A percentile compares a stretch with the other conserved stretches of the same genome.
Evolutionary conservation across 2,329 filamentous ascomycete species (phyloP).

Genomic region (Alternaria conjuncta): DNA sequence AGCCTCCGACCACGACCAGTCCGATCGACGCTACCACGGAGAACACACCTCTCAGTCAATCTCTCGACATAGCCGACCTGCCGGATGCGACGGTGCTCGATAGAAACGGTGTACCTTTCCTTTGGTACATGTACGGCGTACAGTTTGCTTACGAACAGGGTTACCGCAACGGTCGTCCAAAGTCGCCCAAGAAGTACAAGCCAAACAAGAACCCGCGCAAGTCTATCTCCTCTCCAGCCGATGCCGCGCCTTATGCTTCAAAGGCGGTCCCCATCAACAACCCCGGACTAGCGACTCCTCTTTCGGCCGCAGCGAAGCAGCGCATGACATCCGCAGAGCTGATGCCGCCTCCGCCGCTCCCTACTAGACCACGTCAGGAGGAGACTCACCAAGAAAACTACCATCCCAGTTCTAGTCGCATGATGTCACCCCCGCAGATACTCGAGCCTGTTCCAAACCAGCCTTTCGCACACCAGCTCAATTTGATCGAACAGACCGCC

Average conservation of each 20-base stretch:
- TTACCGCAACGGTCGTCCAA: slow-evolving; percentile 19
- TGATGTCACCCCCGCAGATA: neutral
- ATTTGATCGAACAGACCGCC: slow-evolving; percentile 17
- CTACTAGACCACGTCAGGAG: neutral
- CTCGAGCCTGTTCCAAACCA: neutral
- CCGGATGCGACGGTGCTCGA: slow-evolving; percentile 32
- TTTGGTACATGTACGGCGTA: slow-evolving; percentile 40
- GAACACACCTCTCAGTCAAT: neutral
- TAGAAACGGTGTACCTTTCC: slow-evolving; percentile 34
- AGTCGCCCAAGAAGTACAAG: slow-evolving; percentile 28
- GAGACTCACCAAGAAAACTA: neutral
- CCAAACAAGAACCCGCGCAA: slow-evolving; percentile 13
- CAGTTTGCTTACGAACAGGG: slow-evolving; percentile 25
- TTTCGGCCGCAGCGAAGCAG: slow-evolving; percentile 5
- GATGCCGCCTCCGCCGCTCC: neutral
- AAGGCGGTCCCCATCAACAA: neutral
- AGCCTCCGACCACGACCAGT: neutral
- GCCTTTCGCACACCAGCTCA: slow-evolving; percentile 23
- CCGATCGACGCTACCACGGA: neutral
- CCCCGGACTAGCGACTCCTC: neutral
- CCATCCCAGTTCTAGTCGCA: neutral
- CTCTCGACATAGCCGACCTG: neutral
- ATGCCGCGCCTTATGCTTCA: neutral
- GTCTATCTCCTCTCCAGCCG: neutral
- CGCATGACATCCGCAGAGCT: slow-evolving; percentile 1